Conservation (phyloP, 768 basidiomycete genomes). For the Amanita rimosa region DNA sequence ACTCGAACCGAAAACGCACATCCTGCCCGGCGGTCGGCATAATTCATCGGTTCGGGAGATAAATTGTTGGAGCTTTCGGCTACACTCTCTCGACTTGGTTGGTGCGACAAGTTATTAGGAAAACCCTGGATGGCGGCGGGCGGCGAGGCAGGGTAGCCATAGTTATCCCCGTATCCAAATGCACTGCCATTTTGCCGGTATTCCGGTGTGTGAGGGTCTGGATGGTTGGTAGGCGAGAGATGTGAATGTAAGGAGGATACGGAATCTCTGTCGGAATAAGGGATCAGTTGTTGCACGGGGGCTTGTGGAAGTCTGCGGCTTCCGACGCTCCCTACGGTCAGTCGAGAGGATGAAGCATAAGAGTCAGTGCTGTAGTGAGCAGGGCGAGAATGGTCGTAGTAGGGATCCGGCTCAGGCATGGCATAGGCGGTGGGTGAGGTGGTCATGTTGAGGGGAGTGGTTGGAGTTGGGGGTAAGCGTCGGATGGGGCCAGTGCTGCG, state of each 20-base stretch:
- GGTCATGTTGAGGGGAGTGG: conserved; percentile 16
- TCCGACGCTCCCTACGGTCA: conserved; percentile 8
- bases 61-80: neutral
- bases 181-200: neutral
- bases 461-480: conserved; percentile 35
- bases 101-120: neutral
- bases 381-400: conserved; percentile 18
- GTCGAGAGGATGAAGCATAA: conserved; percentile 14
- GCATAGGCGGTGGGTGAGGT: conserved; percentile 14
- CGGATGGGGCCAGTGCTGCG: neutral
- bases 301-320: conserved; percentile 12
- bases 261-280: conserved; percentile 8
- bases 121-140: neutral
- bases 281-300: conserved; percentile 14
- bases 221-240: neutral
- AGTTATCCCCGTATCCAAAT: neutral
- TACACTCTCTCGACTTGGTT: conserved; percentile 1
- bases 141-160: neutral
- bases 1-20: neutral
- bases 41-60: neutral
- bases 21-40: conserved; percentile 1
- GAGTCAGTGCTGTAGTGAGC: conserved; percentile 16
- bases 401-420: conserved; percentile 35
- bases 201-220: neutral
- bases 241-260: neutral